Percentiles rank a stretch among this genome's conserved stretches.
Conservation (phyloP, 148 eudicot genomes). For the Euryodendron excelsum region DNA sequence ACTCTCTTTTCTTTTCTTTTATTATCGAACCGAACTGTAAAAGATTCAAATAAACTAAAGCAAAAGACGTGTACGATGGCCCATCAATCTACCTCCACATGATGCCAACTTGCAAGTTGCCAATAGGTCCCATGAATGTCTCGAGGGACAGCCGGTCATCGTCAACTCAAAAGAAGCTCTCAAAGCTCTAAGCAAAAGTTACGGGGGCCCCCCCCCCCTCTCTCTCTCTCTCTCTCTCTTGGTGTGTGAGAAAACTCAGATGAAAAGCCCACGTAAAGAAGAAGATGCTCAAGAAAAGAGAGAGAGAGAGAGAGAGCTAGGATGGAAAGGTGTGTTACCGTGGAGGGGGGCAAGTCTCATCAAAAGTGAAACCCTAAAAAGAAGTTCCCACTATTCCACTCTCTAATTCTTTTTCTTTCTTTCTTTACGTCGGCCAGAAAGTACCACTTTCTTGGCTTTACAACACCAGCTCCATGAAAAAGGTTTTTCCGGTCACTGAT, state of each 20-base stretch:
- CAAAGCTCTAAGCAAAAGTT: background rate
- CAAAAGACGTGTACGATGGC: too few species aligned
- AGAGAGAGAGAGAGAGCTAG: background rate
- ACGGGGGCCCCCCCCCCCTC: slow-evolving; percentile 4
- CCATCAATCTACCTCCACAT: too few species aligned
- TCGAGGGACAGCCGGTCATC: too few species aligned
- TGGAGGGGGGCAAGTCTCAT: slow-evolving; percentile 35
- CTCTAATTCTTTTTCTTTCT: background rate
- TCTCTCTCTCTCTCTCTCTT: too few species aligned
- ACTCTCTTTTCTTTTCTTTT: too few species aligned
- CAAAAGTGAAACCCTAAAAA: slow-evolving; percentile 41
- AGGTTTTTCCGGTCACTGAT: background rate
- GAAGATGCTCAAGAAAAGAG: background rate
- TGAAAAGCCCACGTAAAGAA: slow-evolving; percentile 11
- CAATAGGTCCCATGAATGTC: too few species aligned
- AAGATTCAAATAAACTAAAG: too few species aligned
- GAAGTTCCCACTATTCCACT: slow-evolving; percentile 48
- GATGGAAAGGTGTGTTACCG: slow-evolving; percentile 6
- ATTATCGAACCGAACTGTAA: too few species aligned
- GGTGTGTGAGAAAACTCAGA: background rate
- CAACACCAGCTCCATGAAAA: background rate
- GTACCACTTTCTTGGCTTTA: background rate
- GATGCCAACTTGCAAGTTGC: too few species aligned
- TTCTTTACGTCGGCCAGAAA: slow-evolving; percentile 18
- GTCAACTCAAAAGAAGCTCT: too few species aligned